These are phyloP conservation scores for Sporothrix pseudoabietina DNA, from an alignment of 2,329 filamentous ascomycete genomes.

Conservation along the genomic window DNA sequence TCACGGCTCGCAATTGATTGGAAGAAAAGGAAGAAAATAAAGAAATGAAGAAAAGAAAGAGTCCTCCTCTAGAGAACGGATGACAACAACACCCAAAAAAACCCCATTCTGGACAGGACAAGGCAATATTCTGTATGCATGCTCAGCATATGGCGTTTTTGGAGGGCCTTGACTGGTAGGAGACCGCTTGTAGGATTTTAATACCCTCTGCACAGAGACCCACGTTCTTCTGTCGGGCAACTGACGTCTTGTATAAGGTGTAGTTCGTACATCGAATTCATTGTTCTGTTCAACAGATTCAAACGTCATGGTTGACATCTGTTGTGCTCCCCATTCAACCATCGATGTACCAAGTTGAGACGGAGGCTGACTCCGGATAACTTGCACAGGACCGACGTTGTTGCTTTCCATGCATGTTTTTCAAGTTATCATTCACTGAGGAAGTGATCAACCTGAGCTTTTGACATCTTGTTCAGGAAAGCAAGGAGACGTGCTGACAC, in stretches of 20 bases:
- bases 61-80: background rate
- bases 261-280: too few species aligned
- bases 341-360: background rate
- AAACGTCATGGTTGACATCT: background rate
- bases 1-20: background rate
- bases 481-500: background rate
- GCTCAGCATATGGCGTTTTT: conserved; percentile 12
- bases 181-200: background rate
- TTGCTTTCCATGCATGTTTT: background rate
- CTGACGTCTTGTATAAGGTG: background rate
- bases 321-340: background rate
- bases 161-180: background rate
- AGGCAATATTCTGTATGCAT: background rate
- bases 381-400: background rate
- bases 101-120: background rate
- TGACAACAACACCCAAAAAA: background rate
- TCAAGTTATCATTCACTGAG: background rate
- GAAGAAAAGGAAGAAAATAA: background rate
- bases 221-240: background rate
- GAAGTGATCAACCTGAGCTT: background rate
- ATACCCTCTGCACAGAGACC: background rate
- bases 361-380: background rate
- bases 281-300: too few species aligned
- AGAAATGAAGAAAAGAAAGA: too few species aligned
- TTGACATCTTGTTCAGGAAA: background rate